Evolutionary conservation across 176 grass and related monocot species (phyloP).

Genomic region (Elymus sibiricus): DNA sequence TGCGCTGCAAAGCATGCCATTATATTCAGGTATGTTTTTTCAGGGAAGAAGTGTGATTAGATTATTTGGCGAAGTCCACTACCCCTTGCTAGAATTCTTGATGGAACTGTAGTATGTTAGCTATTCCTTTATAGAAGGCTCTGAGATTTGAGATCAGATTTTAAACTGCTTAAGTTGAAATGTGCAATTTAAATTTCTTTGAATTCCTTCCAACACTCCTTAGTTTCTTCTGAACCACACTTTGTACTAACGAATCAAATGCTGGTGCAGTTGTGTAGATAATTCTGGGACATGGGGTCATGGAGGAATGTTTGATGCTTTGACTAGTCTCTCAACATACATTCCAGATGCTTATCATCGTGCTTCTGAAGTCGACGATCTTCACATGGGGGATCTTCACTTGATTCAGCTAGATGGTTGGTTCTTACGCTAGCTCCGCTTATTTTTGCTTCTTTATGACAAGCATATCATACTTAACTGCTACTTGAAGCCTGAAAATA

Average conservation of each 20-base stretch:
- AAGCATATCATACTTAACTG: constrained; percentile 1
- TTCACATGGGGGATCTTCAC: constrained; percentile 93
- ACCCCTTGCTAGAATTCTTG: neutral
- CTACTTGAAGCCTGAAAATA: neutral
- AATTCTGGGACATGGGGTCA: constrained; percentile 79
- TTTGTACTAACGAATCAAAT: constrained; percentile 25
- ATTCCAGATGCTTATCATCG: constrained; percentile 77
- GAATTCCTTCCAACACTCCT: neutral
- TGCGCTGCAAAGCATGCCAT: constrained; percentile 62
- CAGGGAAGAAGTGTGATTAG: constrained; percentile 6
- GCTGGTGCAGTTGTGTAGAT: constrained; percentile 73
- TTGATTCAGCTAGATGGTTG: constrained; percentile 80
- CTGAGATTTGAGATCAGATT: constrained; percentile 4
- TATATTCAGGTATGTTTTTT: constrained; percentile 81
- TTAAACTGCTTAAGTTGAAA: constrained; percentile 21
- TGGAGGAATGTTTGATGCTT: constrained; percentile 93
- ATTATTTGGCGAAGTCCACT: neutral
- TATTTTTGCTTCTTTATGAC: constrained; percentile 12
- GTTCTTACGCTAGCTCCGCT: neutral
- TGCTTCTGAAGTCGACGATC: constrained; percentile 82
- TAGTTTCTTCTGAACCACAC: constrained; percentile 23
- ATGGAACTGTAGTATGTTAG: neutral
- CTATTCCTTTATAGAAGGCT: constrained; percentile 23
- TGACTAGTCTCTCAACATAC: constrained; percentile 61
- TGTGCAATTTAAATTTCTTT: constrained; percentile 11